Conservation (phyloP, 768 basidiomycete genomes). For the Amanita molliuscula region DNA sequence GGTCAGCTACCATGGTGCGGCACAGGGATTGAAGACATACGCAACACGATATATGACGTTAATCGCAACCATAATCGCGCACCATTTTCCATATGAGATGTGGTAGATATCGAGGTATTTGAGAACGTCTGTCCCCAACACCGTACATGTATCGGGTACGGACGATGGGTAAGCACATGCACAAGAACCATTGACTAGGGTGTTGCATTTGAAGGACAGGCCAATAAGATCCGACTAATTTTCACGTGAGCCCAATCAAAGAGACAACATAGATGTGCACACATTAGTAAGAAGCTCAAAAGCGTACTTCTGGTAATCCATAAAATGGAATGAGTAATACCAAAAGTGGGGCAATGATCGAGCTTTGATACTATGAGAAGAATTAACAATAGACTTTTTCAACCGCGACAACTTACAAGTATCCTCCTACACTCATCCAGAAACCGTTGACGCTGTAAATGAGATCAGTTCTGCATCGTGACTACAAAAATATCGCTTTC, state of each 20-base stretch:
- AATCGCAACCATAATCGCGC: conserved; percentile 34
- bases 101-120: conserved; percentile 32
- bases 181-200: conserved; percentile 23
- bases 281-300: conserved; percentile 29
- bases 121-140: conserved; percentile 41
- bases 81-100: conserved; percentile 35
- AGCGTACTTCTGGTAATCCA: conserved; percentile 41
- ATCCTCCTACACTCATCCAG: conserved; percentile 49
- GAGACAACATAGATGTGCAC: conserved; percentile 26
- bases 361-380: conserved; percentile 35
- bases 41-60: conserved; percentile 32
- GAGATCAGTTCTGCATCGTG: conserved; percentile 3
- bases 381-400: not conserved
- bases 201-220: conserved; percentile 5
- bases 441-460: conserved; percentile 32
- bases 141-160: conserved; percentile 29
- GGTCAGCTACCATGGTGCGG: not conserved
- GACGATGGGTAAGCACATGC: conserved; percentile 42
- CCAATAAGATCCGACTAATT: not conserved
- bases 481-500: conserved; percentile 9
- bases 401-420: conserved; percentile 22
- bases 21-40: conserved; percentile 16
- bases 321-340: conserved; percentile 46
- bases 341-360: conserved; percentile 46
- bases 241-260: not conserved